These are phyloP conservation scores for Fusarium sp. DNA, from an alignment of 2,329 filamentous ascomycete genomes.

Conservation along the genomic window DNA sequence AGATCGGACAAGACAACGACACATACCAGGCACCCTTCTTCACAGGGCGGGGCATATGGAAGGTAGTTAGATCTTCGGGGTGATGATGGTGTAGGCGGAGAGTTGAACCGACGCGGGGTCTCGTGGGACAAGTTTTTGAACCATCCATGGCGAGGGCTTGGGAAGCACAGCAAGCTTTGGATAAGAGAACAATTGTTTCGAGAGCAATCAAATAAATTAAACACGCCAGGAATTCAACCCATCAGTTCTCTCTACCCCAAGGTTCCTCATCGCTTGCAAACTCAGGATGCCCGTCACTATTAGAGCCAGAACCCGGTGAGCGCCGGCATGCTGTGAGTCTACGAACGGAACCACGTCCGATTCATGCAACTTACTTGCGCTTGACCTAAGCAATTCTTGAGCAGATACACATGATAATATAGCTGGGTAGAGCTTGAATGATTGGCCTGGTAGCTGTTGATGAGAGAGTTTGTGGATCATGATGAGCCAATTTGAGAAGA, in stretches of 20 bases:
- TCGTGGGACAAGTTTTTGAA: not conserved
- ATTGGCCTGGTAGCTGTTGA: not conserved
- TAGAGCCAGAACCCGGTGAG: not conserved
- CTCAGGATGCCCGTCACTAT: not conserved
- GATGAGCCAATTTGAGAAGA: not conserved
- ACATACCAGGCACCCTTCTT: slow-evolving; percentile 40
- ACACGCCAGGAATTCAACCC: fast-evolving
- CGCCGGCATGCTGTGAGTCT: not conserved
- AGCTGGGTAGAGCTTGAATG: not conserved
- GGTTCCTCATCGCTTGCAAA: not conserved
- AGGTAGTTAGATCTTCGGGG: not conserved
- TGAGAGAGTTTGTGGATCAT: not conserved
- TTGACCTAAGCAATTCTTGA: not conserved
- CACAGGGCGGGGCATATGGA: slow-evolving; percentile 36
- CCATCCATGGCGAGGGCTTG: not conserved
- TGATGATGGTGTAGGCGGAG: not conserved
- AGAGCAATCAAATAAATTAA: fast-evolving
- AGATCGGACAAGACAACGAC: no score
- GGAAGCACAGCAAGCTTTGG: not conserved
- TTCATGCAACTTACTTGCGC: not conserved
- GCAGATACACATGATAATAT: not conserved
- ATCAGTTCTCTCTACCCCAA: not conserved
- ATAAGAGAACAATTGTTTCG: not conserved
- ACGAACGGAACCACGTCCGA: not conserved
- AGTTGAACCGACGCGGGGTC: not conserved